Base-by-base conservation (phyloP, 192 early-diverging fungal species). In the Diversispora eburnea region DNA sequence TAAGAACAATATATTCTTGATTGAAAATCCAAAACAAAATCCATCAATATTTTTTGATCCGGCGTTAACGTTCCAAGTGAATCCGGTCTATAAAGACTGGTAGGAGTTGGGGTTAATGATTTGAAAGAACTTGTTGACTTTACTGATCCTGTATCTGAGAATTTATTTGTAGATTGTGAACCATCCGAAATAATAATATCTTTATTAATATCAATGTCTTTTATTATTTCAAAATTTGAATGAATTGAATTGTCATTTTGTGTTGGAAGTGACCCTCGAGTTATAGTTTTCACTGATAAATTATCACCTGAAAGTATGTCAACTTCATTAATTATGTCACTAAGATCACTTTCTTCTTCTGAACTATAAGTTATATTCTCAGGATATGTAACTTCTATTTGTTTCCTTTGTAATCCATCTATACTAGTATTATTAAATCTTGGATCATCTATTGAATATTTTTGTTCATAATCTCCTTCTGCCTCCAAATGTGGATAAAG, bases 1-100 rank as follows among this genome's bases (percentile, higher is more conserved):
- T 82, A 82, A 1, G 76, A 79, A 55, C 78, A 82, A 78, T 74
- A 82, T 8, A 82, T 73, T 54, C 62, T 77, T 2, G 81, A 76
- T 33, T 79, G 77, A 55, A 79, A 82, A 63, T 82, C 81, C 9
- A 56, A 59, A 13, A 76, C 70, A 58, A 82, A 82, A n/a, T 62
- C 70, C 57, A 70, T 5, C 5, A 82, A 47, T 5, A 48, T 76
- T 5, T 17, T 66, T 19, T 79, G 81, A 42, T 72, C 48, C 3
- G 19, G 5, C 47, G 19, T 39, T 33, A 72, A 48, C 13, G 12
- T n/a, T 12, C 70, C 70, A 60, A 72, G 8, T 61, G 70, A 60
- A 47, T 72, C 70, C 13, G 70, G 57, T 12, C 46, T 49, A 72
- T 72, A 72, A n/a, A 72, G 20, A 61, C 70, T 72, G 25, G 70